phyloP scores from a whole-genome alignment of 2,329 filamentous ascomycete genomes.

The Fusarium compactum region DNA sequence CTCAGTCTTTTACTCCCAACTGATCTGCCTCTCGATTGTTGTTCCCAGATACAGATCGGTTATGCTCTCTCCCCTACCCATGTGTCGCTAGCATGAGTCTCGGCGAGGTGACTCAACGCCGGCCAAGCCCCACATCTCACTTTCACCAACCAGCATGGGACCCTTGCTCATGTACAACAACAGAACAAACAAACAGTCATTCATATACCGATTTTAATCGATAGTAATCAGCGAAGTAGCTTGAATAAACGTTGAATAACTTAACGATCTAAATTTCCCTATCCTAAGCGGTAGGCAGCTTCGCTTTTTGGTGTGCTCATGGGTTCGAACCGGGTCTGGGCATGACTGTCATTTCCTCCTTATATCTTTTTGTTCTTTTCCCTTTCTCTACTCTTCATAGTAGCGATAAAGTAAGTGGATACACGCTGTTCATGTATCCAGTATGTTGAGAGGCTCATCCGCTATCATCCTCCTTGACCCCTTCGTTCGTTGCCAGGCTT shows the following conservation, averaged over 20 bases:
- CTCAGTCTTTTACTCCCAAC: neutral
- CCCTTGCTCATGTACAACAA: neutral
- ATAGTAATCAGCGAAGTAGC: constrained; percentile 15
- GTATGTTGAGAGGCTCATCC: neutral
- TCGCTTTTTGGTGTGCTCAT: constrained; percentile 8
- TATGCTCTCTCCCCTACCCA: neutral
- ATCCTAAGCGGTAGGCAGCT: neutral
- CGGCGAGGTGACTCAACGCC: constrained; percentile 26
- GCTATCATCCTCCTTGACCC: too few relatives aligned
- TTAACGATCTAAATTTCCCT: neutral
- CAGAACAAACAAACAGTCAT: neutral
- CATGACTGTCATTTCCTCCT: neutral
- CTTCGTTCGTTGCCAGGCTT: neutral
- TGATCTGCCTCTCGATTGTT: rapidly evolving
- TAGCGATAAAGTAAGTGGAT: rapidly evolving
- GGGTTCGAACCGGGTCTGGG: neutral
- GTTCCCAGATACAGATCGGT: neutral
- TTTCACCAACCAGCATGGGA: neutral
- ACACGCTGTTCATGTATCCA: rapidly evolving
- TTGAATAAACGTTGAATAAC: neutral
- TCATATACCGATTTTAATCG: constrained; percentile 3
- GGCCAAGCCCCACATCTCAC: constrained; percentile 5
- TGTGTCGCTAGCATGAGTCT: neutral
- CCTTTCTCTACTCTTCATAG: neutral
- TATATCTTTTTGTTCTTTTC: neutral